Conservation (phyloP, 768 basidiomycete genomes). For the Boletellus sp. region DNA sequence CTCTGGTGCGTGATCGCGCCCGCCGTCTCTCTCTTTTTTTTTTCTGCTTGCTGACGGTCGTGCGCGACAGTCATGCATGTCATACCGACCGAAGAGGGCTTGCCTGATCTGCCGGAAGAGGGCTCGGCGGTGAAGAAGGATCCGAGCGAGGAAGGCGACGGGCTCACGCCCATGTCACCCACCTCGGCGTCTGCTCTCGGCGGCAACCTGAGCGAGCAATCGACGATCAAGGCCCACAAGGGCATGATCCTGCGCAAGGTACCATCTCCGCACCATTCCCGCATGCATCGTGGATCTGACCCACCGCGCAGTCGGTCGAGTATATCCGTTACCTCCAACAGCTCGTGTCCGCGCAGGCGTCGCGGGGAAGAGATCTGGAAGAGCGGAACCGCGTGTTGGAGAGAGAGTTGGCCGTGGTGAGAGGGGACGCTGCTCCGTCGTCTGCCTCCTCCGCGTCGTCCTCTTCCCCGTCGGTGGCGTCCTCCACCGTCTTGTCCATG, state of each 20-base stretch:
- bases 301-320: constrained; percentile 39
- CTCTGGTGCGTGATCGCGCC: constrained; percentile 12
- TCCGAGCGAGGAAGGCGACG: constrained; percentile 29
- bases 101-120: constrained; percentile 31
- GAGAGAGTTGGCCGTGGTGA: constrained; percentile 24
- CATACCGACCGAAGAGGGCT: constrained; percentile 22
- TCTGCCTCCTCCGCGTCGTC: constrained; percentile 15
- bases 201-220: constrained; percentile 30
- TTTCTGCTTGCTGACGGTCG: not conserved
- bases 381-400: constrained; percentile 51
- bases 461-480: constrained; percentile 16
- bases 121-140: constrained; percentile 25
- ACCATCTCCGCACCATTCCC: not conserved
- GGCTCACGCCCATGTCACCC: constrained; percentile 17
- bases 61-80: constrained; percentile 20
- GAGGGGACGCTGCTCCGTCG: constrained; percentile 13
- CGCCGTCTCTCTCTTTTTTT: not conserved
- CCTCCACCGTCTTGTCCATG: constrained; percentile 18
- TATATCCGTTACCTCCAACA: constrained; percentile 78
- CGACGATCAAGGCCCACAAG: constrained; percentile 85
- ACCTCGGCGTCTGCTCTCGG: constrained; percentile 17
- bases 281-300: constrained; percentile 7
- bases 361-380: constrained; percentile 76
- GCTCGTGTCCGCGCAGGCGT: constrained; percentile 75
- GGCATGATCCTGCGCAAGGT: constrained; percentile 89